phyloP scores from a whole-genome alignment of 2,329 filamentous ascomycete species.

The Fusarium proliferatum region DNA sequence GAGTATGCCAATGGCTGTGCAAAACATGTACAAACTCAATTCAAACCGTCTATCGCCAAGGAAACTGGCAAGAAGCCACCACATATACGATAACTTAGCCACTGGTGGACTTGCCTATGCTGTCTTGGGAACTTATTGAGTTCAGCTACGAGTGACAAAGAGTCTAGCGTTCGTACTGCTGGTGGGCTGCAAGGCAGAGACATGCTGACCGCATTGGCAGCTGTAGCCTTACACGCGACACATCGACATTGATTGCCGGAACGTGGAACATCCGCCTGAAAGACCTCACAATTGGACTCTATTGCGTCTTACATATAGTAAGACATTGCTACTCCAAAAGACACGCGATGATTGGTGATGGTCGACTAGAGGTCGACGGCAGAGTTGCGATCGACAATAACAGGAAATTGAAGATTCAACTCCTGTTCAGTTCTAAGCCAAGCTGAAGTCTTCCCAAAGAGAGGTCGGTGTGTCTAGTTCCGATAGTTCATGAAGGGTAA shows the following conservation, averaged over 20 bases:
- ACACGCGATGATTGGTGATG: conserved; percentile 1
- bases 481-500: conserved; percentile 17
- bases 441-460: conserved; percentile 7
- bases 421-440: not conserved
- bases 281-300: conserved; percentile 1
- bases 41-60: not conserved
- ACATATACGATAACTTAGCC: not conserved
- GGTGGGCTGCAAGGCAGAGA: not conserved
- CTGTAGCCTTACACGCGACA: conserved; percentile 1
- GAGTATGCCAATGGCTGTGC: no score
- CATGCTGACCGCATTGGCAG: conserved; percentile 14
- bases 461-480: conserved; percentile 11
- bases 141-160: not conserved
- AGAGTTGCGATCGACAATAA: conserved; percentile 15
- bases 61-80: not conserved
- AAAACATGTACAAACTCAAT: not conserved
- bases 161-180: not conserved
- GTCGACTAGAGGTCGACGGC: not conserved
- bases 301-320: conserved; percentile 16
- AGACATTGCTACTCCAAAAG: not conserved
- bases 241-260: not conserved
- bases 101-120: not conserved
- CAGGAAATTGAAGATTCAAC: conserved; percentile 1
- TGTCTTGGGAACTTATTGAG: not conserved
- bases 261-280: conserved; percentile 11